A percentile compares a stretch with the other conserved stretches of the same genome.
Conservation (phyloP, 129 eudicot species). For the Escallonia rubra region DNA sequence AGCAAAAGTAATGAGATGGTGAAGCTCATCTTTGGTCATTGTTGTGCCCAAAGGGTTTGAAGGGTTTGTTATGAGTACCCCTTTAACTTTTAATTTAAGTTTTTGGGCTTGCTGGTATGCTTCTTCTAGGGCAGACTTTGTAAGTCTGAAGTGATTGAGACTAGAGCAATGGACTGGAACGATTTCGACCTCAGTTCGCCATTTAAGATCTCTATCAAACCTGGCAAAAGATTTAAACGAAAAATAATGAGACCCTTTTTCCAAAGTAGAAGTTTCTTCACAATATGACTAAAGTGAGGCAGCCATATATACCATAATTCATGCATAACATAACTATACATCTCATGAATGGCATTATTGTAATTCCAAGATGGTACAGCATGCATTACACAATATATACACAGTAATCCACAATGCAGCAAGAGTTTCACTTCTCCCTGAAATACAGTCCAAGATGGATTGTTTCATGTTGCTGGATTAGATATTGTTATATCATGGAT, state of each 20-base stretch:
- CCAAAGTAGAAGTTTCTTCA: too few relatives aligned
- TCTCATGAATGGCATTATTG: too few relatives aligned
- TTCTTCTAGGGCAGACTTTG: conserved; percentile 22
- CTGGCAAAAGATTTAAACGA: conserved; percentile 7
- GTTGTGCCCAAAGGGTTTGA: conserved; percentile 42
- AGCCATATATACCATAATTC: too few relatives aligned
- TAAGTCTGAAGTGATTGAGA: conserved; percentile 28
- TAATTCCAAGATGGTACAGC: too few relatives aligned
- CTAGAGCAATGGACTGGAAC: conserved; percentile 24
- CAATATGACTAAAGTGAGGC: too few relatives aligned
- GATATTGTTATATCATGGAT: too few relatives aligned
- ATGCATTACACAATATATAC: too few relatives aligned
- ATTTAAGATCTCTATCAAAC: conserved; percentile 38
- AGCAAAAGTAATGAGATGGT: conserved; percentile 18
- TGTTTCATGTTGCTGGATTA: too few relatives aligned
- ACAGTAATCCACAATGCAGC: too few relatives aligned
- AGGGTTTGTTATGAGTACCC: conserved; percentile 34
- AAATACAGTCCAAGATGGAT: too few relatives aligned
- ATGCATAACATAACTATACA: too few relatives aligned
- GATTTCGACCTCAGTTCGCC: conserved; percentile 36
- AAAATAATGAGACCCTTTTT: background rate
- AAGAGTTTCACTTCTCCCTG: too few relatives aligned
- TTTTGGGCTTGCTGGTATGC: conserved; percentile 21
- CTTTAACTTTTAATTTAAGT: conserved; percentile 23
- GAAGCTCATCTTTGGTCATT: conserved; percentile 13